Percentiles rank a stretch among this genome's conserved stretches.
phyloP scores from a whole-genome alignment of 2,329 filamentous ascomycete genomes.

The Aspergillus jensenii region DNA sequence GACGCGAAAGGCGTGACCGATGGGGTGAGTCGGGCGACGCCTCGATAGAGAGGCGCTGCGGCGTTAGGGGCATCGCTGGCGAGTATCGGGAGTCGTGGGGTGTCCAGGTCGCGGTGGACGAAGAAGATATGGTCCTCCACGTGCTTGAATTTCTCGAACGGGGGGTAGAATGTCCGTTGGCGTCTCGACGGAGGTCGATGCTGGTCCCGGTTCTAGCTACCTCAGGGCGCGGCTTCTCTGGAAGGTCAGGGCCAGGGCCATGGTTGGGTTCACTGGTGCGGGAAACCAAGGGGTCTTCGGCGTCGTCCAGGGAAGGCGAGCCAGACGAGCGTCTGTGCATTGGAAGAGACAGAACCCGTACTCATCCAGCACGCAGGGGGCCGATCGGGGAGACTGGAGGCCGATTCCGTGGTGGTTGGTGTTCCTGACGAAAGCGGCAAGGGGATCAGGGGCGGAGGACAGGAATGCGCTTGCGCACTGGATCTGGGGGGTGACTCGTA shows the following conservation, averaged over 20 bases:
- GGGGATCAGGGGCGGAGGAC: constrained; percentile 15
- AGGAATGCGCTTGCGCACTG: constrained; percentile 16
- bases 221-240: constrained; percentile 35
- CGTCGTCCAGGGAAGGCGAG: constrained; percentile 43
- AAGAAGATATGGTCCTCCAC: constrained; percentile 35
- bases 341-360: constrained; percentile 37
- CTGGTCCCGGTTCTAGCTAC: constrained; percentile 37
- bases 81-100: constrained; percentile 28
- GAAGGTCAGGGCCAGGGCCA: constrained; percentile 30
- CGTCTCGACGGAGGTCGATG: constrained; percentile 36
- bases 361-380: constrained; percentile 36
- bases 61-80: constrained; percentile 34
- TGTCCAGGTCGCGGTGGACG: constrained; percentile 13
- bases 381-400: constrained; percentile 14
- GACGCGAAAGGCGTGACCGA: constrained; percentile 42
- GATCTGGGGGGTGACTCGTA: constrained; percentile 2
- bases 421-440: constrained; percentile 13
- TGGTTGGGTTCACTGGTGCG: constrained; percentile 33
- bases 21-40: constrained; percentile 36
- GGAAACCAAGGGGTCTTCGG: constrained; percentile 36
- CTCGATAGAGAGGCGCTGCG: constrained; percentile 39
- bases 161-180: constrained; percentile 33
- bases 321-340: constrained; percentile 49
- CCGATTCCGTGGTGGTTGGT: background rate
- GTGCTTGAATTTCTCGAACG: constrained; percentile 40